Evolutionary conservation across 2,329 filamentous ascomycete species (phyloP), one percentile per base, ranked within the genome.

Genomic region (Teratosphaeria pseudoeucalypti): DNA sequence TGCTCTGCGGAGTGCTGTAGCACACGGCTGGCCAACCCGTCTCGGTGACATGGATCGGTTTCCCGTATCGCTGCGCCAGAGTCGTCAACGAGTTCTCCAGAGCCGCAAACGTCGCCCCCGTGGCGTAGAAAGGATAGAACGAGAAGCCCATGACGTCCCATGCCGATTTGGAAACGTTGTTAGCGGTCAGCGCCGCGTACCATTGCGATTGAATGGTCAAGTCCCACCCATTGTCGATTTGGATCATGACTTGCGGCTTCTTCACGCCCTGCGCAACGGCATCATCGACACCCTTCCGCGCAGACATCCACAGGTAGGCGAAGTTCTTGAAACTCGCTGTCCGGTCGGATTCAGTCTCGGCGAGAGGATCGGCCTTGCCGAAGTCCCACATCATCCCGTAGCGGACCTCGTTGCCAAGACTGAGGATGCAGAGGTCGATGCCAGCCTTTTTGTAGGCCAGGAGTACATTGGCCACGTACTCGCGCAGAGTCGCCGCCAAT

Each of bases 401-500:
- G 14, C 71, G 63, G 60, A 76, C 71, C 63, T 75, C 74, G 60
- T 75, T 75, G 55, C 74, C 73, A 7, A 75, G 66, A 19, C 65
- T 75, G 7, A 79, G 76, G 55, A 78, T 70, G 23, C 69, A 70
- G 32, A 77, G 71, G 47, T 73, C 66, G 34, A 79, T 73, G 27
- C 72, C 70, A 32, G 71, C 72, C 34, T 68, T 61, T 57, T 72
- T 67, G 68, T 78, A 79, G 1, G 73, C 70, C 55, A 75, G 62
- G 59, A 79, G 64, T 7, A 71, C 74, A 47, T 64, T 65, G 14
- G 65, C 63, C 60, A 75, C 73, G 63, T 75, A 75, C 9, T 64
- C 47, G 29, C 71, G 69, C 2, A 75, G 67, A 6, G 65, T 71
- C 0, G 58, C 57, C 0, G 68, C 64, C 2, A 75, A 66, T 6